Base-by-base conservation (phyloP, 192 early-diverging fungal genomes). In the Spizellomyces punctatus region DNA sequence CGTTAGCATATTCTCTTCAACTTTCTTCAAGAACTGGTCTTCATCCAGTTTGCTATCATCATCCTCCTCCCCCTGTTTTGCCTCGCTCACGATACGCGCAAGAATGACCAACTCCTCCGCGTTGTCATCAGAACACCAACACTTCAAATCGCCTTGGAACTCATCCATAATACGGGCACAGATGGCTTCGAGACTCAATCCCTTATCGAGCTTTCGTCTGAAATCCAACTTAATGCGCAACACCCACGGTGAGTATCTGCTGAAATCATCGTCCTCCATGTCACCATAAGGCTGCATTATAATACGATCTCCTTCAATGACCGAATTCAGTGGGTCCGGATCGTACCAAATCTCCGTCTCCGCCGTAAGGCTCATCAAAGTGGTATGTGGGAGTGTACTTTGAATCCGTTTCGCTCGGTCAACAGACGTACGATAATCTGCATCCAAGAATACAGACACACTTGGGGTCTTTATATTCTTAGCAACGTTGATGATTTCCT, bases 401-500 rank as follows among this genome's bases (percentile, higher is more conserved):
- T 95, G 92, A 50, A 98, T 91, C 64, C 89, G 87, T 81, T 99
- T 98, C 62, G 95, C 96, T 52, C 83, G 81, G 69, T 92, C 86
- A 73, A 90, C 88, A 78, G 91, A 90, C 45, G 82, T 82, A 12
- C 86, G 81, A 69, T 90, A 88, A 60, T 93, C 90, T 5, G 83
- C 74, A 14, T 80, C 83, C 79, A 96, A 75, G 74, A 82, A 93
- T 27, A 97, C 85, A 54, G 88, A 86, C 76, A 96, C 73, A 44
- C 88, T 84, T 14, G 97, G 97, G 47, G 97, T 99, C 79, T 94
- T 96, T 75, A 96, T 93, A 81, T 96, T 96, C 46, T 88, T 94
- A 42, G 97, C 95, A 16, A 97, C 95, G 82, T 98, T 99, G 84
- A 99, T 98, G 68, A 99, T 94, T 84, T 99, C 97, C 86, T 97